Conservation (phyloP, 257 asterid species). For the Ligustrum vulgare region DNA sequence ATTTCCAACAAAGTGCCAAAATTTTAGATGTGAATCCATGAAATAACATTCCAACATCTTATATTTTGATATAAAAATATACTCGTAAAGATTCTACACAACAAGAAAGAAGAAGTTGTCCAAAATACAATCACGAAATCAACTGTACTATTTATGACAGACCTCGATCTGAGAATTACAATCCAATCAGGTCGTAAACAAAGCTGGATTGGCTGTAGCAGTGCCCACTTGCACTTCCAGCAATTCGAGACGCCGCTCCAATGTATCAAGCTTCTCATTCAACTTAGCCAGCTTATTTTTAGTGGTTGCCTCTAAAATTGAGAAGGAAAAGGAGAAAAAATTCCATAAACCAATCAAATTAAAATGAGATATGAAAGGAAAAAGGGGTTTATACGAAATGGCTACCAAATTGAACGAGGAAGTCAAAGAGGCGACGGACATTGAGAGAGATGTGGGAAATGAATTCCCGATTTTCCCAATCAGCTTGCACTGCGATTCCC, state of each 20-base stretch:
- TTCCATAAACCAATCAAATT: not conserved
- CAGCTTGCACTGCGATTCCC: slow-evolving; percentile 98
- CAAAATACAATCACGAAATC: not conserved
- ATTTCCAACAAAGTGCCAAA: not conserved
- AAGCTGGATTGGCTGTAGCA: slow-evolving; percentile 84
- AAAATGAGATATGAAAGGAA: not conserved
- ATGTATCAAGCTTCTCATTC: slow-evolving; percentile 82
- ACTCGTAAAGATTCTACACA: not conserved
- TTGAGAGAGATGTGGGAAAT: slow-evolving; percentile 86
- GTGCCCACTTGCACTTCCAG: slow-evolving; percentile 87
- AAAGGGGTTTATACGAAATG: not conserved
- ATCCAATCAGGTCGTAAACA: slow-evolving; percentile 49
- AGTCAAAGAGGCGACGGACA: slow-evolving; percentile 86
- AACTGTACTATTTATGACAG: not conserved
- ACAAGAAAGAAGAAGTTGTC: slow-evolving; percentile 14
- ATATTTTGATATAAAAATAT: slow-evolving; percentile 8
- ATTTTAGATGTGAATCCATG: slow-evolving; percentile 16
- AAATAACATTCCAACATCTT: not conserved
- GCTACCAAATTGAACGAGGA: slow-evolving; percentile 87
- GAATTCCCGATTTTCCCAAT: slow-evolving; percentile 95
- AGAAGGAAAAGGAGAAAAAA: not conserved
- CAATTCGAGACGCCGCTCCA: slow-evolving; percentile 77
- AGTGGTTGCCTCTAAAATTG: slow-evolving; percentile 69
- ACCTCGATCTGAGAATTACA: not conserved
- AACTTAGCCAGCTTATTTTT: slow-evolving; percentile 65